Percentiles rank a stretch among this genome's conserved stretches.
Conservation (phyloP, 2,329 filamentous ascomycete species). For the Claviceps pusilla region DNA sequence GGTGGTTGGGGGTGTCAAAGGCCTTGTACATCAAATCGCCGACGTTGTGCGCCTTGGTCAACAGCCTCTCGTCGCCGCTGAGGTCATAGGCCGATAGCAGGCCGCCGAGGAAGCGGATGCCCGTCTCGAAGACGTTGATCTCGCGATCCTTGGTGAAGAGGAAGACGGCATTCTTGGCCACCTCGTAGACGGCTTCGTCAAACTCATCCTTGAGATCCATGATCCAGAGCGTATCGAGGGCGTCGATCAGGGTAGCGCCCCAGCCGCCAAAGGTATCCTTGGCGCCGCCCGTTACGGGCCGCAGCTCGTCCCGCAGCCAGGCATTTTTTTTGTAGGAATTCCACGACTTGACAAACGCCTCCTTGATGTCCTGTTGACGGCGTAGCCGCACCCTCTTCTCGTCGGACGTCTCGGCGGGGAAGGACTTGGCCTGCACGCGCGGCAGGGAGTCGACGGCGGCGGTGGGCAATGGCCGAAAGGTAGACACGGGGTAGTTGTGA, state of each 20-base stretch:
- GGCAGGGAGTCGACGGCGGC: constrained; percentile 2
- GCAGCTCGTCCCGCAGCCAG: constrained; percentile 37
- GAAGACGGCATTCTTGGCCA: constrained; percentile 33
- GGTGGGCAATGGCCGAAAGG: constrained; percentile 7
- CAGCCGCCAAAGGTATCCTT: constrained; percentile 38
- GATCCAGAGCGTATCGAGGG: constrained; percentile 46
- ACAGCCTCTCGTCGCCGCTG: constrained; percentile 26
- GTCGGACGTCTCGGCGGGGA: constrained; percentile 6
- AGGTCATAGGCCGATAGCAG: constrained; percentile 36
- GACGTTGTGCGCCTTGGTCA: constrained; percentile 33
- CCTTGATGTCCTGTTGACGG: constrained; percentile 25
- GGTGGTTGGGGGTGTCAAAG: constrained; percentile 36
- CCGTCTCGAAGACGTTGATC: constrained; percentile 40
- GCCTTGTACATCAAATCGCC: constrained; percentile 37
- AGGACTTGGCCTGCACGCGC: constrained; percentile 4
- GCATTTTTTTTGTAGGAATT: constrained; percentile 35
- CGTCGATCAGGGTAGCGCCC: constrained; percentile 45
- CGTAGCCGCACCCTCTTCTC: constrained; percentile 17
- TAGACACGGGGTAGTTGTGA: constrained; percentile 7
- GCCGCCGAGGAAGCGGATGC: constrained; percentile 38
- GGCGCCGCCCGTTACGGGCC: constrained; percentile 30
- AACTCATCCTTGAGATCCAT: constrained; percentile 46
- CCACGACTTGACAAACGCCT: constrained; percentile 30
- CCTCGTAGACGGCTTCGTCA: constrained; percentile 33
- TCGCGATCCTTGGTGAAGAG: constrained; percentile 24